Conservation (phyloP, 495 filamentous ascomycete genomes). For the Massariosphaeria phaeospora region DNA sequence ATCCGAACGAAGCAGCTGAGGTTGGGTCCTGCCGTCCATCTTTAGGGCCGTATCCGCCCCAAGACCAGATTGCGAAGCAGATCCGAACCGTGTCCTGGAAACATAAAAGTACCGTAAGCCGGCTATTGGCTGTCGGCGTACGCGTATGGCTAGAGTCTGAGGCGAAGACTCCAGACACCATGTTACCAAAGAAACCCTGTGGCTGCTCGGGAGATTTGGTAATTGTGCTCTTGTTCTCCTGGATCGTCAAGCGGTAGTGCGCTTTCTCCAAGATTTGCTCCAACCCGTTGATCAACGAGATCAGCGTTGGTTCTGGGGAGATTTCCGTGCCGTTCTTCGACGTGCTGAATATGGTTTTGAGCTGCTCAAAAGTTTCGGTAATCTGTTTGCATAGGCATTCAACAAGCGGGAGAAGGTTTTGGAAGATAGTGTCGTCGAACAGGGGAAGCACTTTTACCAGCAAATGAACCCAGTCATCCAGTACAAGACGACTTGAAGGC, state of each 20-base stretch:
- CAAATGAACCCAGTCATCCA: conserved; percentile 88
- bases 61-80: conserved; percentile 92
- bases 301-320: conserved; percentile 62
- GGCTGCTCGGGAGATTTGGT: conserved; percentile 77
- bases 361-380: conserved; percentile 57
- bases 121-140: conserved; percentile 80
- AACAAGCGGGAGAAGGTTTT: conserved; percentile 82
- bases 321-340: conserved; percentile 26
- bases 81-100: conserved; percentile 93
- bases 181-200: conserved; percentile 92
- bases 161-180: conserved; percentile 89
- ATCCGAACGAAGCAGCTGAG: conserved; percentile 78
- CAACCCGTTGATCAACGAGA: conserved; percentile 77
- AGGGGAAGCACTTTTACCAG: conserved; percentile 80
- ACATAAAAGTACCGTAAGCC: conserved; percentile 87
- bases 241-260: conserved; percentile 73
- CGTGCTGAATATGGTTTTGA: conserved; percentile 54
- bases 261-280: conserved; percentile 84
- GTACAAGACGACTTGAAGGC: conserved; percentile 62
- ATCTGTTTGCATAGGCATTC: conserved; percentile 82
- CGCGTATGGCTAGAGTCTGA: conserved; percentile 70
- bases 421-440: conserved; percentile 77
- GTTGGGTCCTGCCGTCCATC: conserved; percentile 55
- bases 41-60: conserved; percentile 64
- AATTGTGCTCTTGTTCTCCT: conserved; percentile 63